Evolutionary conservation across 2,329 filamentous ascomycete species (phyloP), one percentile per base, ranked within the genome.

Genomic region (Lachnellula willkommii): DNA sequence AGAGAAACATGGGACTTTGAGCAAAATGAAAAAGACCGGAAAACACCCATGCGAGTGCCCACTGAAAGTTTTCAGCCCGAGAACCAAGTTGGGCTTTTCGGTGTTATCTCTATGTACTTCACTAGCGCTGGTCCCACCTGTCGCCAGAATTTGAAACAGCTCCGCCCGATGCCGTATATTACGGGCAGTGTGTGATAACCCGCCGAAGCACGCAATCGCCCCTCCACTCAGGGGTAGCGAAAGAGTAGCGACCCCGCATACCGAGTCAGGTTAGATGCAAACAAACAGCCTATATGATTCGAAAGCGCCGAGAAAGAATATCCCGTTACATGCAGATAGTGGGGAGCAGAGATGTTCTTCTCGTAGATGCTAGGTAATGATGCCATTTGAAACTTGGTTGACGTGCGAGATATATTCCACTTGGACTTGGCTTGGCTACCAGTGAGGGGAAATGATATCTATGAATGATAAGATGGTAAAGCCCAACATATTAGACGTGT

Each of bases 131-230:
- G 37, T 17, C 37, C 37, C 37, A 17, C 37, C 5, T 3, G 3
- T 8, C 37, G 6, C 37, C 9, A 9, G 3, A 3, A 32, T 32
- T 32, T 11, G 28, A 11, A 32, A 8, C 28, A 3, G 3, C n/a
- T 42, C 39, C 11, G 39, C 39, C 17, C 12, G 39, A 6, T 42
- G 39, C 9, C 39, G 39, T 5, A 17, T 14, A 40, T 15, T 8
- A 11, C 6, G 3, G 12, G 40, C 20, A 46, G 48, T 57, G 42
- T 47, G 57, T 55, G 47, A 63, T 61, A 55, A 22, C 48, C 15
- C 36, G 37, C 32, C 24, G 50, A 58, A 63, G 57, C 60, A 61
- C 60, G 60, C 60, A 59, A 61, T 61, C 22, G 12, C 20, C 22
- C n/a, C 11, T 20, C 42, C 20, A 45, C 42, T 45, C 42, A 45